Evolutionary conservation across 164 flowering plant genomes (phyloP).

Genomic region (Tetracentron sinense): DNA sequence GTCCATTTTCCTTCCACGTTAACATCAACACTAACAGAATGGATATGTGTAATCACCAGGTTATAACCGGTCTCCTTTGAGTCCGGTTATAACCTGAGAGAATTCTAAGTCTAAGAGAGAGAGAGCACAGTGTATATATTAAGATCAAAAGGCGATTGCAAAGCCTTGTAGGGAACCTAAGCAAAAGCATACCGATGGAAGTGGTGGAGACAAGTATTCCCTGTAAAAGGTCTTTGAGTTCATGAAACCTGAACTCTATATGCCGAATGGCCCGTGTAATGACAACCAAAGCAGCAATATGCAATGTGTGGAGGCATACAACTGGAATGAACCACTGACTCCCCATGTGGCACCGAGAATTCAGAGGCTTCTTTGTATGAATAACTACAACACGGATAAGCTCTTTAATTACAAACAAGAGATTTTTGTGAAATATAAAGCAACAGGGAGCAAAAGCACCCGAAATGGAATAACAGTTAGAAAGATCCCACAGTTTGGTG

Average conservation of each 20-base stretch:
- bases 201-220: conserved; percentile 58
- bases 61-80: too few species aligned
- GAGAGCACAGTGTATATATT: not conserved
- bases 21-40: too few species aligned
- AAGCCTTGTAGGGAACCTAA: not conserved
- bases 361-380: conserved; percentile 54
- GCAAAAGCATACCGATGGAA: conserved; percentile 53
- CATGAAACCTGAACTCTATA: conserved; percentile 77
- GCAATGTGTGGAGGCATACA: conserved; percentile 43
- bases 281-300: conserved; percentile 57
- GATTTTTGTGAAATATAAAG: not conserved
- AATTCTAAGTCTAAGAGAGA: too few species aligned
- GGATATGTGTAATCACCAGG: too few species aligned
- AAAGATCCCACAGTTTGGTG: not conserved
- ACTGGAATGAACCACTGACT: conserved; percentile 54
- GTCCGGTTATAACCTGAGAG: too few species aligned
- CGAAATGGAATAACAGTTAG: not conserved
- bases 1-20: too few species aligned
- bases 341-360: conserved; percentile 58
- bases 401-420: conserved; percentile 9
- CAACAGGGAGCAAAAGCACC: not conserved
- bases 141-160: not conserved
- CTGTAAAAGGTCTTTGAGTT: conserved; percentile 68
- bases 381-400: conserved; percentile 46
- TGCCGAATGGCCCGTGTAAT: conserved; percentile 59